Evolutionary conservation across 768 basidiomycete species (phyloP), one percentile per base, ranked within the genome.

Genomic region (Mycena albidolilacea): DNA sequence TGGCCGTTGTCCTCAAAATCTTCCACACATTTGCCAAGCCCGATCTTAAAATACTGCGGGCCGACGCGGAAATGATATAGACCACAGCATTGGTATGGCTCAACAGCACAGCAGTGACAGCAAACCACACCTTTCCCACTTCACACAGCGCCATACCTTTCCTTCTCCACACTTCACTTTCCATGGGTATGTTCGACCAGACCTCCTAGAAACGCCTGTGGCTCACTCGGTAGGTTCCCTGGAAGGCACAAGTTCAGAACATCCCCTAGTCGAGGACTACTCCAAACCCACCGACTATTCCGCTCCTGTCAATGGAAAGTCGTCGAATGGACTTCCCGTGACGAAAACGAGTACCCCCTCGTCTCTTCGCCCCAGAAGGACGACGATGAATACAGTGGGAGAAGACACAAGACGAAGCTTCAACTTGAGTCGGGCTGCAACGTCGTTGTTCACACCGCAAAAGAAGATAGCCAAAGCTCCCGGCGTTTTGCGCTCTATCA

Each of bases 401-500:
- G 39, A 37, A 39, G 72, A 72, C 15, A 75, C 50, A 48, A 75
- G 62, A 70, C 30, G 30, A 30, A 48, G 19, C 72, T 64, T 79
- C 35, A 65, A 50, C 50, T 70, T 79, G 0, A 52, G 74, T 3
- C 76, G 73, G 11, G 77, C 74, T 17, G 76, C 77, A 6, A 80
- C 80, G 3, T 76, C 75, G 1, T 77, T 90, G 75, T 55, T 87
- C 5, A 75, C 72, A 0, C 89, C 90, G 1, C 60, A 75, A 12
- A 87, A 69, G 75, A 80, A 75, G 71, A 66, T 91, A 17, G 88
- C 84, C 0, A 74, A 81, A 0, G 60, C 90, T 0, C 93, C 92
- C 1, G 82, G 82, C 11, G 66, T 85, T 21, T 73, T 84, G 65
- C 54, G 81, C 44, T 90, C 92, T 73, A 69, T 93, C 48, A 85